Evolutionary conservation across 192 early-diverging fungal species (phyloP), one percentile per base, ranked within the genome.

Genomic region (Umbelopsis isabellina): DNA sequence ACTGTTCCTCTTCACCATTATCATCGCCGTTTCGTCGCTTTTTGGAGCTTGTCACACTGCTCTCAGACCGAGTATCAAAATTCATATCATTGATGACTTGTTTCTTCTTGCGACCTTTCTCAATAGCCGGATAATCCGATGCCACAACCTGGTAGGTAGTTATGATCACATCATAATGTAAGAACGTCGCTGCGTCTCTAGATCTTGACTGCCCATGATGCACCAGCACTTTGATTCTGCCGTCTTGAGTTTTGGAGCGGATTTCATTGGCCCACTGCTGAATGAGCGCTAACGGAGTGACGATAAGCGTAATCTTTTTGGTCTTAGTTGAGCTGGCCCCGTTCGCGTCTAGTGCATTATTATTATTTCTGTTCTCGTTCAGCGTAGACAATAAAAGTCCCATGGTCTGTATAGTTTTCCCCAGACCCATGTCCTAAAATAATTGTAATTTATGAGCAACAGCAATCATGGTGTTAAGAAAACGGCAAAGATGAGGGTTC

Each of bases 181-280:
- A 23, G 30, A 80, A 77, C 2, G 48, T 41, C 7, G 20, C 15
- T 8, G 66, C 49, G 37, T 75, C 44, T 72, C 51, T 79, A 12
- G 70, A 70, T 75, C 76, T 70, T 21, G 61, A 65, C 33, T 47
- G 46, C 27, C 81, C 78, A 64, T 83, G 81, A 58, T 83, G 72
- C 13, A 80, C 48, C 35, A 75, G 41, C 9, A 79, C 78, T 1
- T 55, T 69, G 18, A 80, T 23, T 22, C 51, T 70, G 22, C 70
- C 72, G 1, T 47, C 47, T 2, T 58, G 66, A 3, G 79, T 78
- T 66, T 83, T 80, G 20, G 66, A 73, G n/a, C 35, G 16, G 27
- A 83, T 72, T 46, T 80, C 81, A 20, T 52, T 66, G 4, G 51
- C 75, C 81, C 81, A 83, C 58, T 80, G 78, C 30, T 77, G 66